Evolutionary conservation across 352 stramenopile species (phyloP).

Genomic region (Phytopythium boreale): DNA sequence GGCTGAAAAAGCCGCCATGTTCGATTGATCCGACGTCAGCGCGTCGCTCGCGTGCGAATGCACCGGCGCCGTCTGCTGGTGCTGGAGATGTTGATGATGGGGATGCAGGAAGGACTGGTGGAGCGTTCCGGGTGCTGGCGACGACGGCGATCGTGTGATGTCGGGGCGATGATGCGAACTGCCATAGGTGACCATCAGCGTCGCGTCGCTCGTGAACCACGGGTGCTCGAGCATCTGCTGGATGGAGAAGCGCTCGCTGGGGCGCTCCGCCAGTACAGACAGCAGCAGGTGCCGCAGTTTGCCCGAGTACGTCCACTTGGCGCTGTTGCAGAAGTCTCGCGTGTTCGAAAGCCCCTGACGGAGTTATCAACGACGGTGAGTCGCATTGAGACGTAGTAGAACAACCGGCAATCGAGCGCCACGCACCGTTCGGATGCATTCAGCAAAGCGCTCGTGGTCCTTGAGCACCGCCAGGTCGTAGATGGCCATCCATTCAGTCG

Average conservation of each 20-base stretch:
- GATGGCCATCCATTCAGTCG: conserved; percentile 82
- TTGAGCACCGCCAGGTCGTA: conserved; percentile 78
- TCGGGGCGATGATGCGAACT: not conserved
- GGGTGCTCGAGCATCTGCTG: conserved; percentile 44
- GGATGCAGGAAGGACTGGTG: conserved; percentile 1
- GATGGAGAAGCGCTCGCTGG: conserved; percentile 35
- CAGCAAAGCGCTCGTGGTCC: conserved; percentile 47
- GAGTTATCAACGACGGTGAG: not conserved
- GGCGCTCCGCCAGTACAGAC: conserved; percentile 36
- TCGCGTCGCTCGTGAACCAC: conserved; percentile 28
- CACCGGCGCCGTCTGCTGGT: not conserved
- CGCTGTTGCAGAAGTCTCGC: conserved; percentile 29
- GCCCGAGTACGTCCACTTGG: conserved; percentile 43
- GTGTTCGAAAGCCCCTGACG: not conserved
- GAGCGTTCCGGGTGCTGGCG: not conserved
- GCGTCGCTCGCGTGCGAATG: not conserved
- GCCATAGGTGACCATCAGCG: conserved; percentile 1
- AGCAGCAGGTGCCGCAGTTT: conserved; percentile 43
- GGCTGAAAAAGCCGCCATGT: not conserved
- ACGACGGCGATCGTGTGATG: not conserved
- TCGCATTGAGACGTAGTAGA: not conserved
- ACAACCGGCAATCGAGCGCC: not conserved
- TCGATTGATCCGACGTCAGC: not conserved
- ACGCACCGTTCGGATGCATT: conserved; percentile 31
- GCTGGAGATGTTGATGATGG: conserved; percentile 5